A percentile compares a stretch with the other conserved stretches of the same genome.
Conservation (phyloP, 1,139 yeast genomes). For the Yamadazyma epiphylla region DNA sequence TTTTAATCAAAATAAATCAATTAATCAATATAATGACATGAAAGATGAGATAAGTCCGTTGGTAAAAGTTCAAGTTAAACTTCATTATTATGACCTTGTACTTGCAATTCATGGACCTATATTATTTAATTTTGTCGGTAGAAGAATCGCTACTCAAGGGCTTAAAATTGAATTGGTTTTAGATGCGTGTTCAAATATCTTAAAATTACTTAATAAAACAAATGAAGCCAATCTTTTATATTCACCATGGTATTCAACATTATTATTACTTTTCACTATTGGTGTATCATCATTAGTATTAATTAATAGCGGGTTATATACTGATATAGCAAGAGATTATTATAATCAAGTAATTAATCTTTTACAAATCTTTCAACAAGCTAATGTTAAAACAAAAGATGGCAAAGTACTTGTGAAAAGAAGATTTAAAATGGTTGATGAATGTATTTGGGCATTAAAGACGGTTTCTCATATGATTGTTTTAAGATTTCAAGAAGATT, state of each 20-base stretch:
- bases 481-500: constrained; percentile 42
- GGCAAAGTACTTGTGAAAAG: constrained; percentile 36
- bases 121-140: constrained; percentile 32
- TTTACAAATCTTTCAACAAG: constrained; percentile 22
- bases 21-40: no score
- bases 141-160: constrained; percentile 28
- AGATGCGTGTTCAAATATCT: constrained; percentile 31
- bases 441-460: constrained; percentile 62
- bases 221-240: constrained; percentile 32
- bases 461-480: constrained; percentile 51
- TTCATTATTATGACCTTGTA: constrained; percentile 39
- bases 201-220: constrained; percentile 31
- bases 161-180: constrained; percentile 31
- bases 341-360: constrained; percentile 24
- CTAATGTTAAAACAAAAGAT: constrained; percentile 28
- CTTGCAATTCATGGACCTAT: constrained; percentile 35
- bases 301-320: constrained; percentile 39
- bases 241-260: constrained; percentile 55
- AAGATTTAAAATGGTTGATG: constrained; percentile 56
- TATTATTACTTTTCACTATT: constrained; percentile 44
- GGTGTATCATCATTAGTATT: constrained; percentile 45
- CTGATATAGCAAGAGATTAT: constrained; percentile 21
- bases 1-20: no score
- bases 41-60: constrained; percentile 17
- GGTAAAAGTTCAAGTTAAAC: constrained; percentile 35